A percentile compares a stretch with the other conserved stretches of the same genome.
Conservation (phyloP, 1,139 yeast species). For the Insectozyma bohioensis region DNA sequence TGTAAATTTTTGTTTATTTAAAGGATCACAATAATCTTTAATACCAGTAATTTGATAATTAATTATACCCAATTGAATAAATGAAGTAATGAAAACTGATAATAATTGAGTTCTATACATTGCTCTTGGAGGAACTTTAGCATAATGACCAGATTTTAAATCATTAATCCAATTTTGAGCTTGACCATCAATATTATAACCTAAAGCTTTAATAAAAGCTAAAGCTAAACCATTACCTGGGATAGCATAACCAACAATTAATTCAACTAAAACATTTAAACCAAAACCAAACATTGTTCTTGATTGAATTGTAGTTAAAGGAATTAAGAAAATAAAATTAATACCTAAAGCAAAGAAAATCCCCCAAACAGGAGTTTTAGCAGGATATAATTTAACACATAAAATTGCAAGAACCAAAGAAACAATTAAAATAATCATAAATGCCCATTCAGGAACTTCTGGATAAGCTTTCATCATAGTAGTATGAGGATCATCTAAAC, state of each 20-base stretch:
- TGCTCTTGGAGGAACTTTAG: slow-evolving; percentile 61
- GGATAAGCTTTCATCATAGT: slow-evolving; percentile 51
- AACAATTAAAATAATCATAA: slow-evolving; percentile 42
- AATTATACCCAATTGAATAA: slow-evolving; percentile 54
- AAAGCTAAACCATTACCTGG: slow-evolving; percentile 64
- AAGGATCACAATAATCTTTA: slow-evolving; percentile 42
- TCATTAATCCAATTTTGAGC: slow-evolving; percentile 54
- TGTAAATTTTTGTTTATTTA: slow-evolving; percentile 43
- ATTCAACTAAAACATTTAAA: slow-evolving; percentile 57
- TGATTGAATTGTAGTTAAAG: slow-evolving; percentile 48
- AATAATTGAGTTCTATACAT: slow-evolving; percentile 58
- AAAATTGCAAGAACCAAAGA: slow-evolving; percentile 51
- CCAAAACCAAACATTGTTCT: slow-evolving; percentile 53
- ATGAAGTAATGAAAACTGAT: slow-evolving; percentile 38
- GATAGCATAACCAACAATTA: slow-evolving; percentile 59
- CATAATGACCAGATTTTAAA: slow-evolving; percentile 62
- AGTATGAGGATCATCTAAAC: slow-evolving; percentile 51
- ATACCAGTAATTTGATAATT: slow-evolving; percentile 53
- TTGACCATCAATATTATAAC: slow-evolving; percentile 57
- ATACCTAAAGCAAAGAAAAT: slow-evolving; percentile 56
- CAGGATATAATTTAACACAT: slow-evolving; percentile 45
- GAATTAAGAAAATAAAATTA: slow-evolving; percentile 56
- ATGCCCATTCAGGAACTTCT: slow-evolving; percentile 68
- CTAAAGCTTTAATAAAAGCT: slow-evolving; percentile 57
- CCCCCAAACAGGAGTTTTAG: slow-evolving; percentile 56